phyloP scores from a whole-genome alignment of 352 stramenopile species.

The Phytophthora citricola region DNA sequence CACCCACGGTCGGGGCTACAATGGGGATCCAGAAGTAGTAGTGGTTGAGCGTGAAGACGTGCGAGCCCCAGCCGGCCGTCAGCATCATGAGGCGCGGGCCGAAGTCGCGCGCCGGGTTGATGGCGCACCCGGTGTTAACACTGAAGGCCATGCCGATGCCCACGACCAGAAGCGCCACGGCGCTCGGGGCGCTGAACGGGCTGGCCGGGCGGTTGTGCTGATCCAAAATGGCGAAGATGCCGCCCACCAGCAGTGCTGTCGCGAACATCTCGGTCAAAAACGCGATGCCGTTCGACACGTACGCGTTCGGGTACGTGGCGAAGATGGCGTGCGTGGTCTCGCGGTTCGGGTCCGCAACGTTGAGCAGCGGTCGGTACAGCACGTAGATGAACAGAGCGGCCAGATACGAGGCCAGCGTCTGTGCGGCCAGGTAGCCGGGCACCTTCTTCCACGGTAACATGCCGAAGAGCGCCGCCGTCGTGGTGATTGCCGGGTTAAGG shows the following conservation, averaged over 20 bases:
- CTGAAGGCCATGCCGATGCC: slow-evolving; percentile 68
- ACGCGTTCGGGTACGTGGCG: slow-evolving; percentile 53
- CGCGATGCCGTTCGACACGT: slow-evolving; percentile 45
- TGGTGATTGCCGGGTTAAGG: slow-evolving; percentile 55
- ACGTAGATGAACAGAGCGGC: slow-evolving; percentile 53
- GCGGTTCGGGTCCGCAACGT: slow-evolving; percentile 54
- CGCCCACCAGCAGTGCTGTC: slow-evolving; percentile 49
- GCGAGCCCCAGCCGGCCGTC: slow-evolving; percentile 48
- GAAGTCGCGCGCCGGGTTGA: slow-evolving; percentile 71
- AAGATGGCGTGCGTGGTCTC: slow-evolving; percentile 49
- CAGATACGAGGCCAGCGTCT: slow-evolving; percentile 55
- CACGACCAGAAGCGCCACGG: slow-evolving; percentile 58
- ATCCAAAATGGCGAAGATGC: slow-evolving; percentile 61
- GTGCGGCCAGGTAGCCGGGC: slow-evolving; percentile 47
- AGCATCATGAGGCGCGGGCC: slow-evolving; percentile 54
- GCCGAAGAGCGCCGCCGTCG: slow-evolving; percentile 34
- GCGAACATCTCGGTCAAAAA: slow-evolving; percentile 63
- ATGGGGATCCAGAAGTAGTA: slow-evolving; percentile 70
- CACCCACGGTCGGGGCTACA: slow-evolving; percentile 48
- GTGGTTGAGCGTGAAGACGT: slow-evolving; percentile 51
- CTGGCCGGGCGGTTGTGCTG: slow-evolving; percentile 53
- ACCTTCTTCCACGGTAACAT: slow-evolving; percentile 63
- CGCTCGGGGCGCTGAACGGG: slow-evolving; percentile 38
- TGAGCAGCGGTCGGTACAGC: slow-evolving; percentile 57
- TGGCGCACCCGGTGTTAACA: slow-evolving; percentile 57